phyloP scores from a whole-genome alignment of 306 rosid species.

The Macrotyloma uniflorum region DNA sequence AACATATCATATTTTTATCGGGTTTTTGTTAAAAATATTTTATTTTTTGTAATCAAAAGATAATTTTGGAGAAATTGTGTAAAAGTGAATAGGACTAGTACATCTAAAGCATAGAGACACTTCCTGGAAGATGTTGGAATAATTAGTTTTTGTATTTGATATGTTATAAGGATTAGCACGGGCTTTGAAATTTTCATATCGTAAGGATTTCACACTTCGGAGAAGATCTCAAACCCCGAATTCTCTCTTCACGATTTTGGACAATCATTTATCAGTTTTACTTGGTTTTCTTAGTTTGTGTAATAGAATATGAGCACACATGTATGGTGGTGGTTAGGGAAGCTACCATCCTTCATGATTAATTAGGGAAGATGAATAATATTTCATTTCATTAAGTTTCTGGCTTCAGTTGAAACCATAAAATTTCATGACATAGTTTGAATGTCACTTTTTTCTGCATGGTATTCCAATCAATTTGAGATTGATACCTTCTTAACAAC shows the following conservation, averaged over 20 bases:
- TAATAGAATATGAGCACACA: not conserved
- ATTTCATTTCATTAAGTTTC: not conserved
- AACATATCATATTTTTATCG: not conserved
- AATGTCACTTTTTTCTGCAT: not conserved
- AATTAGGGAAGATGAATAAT: not conserved
- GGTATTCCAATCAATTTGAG: not conserved
- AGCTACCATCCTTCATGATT: not conserved
- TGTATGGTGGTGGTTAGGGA: not conserved
- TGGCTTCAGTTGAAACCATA: not conserved
- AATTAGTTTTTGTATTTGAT: not conserved
- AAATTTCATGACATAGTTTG: slow-evolving; percentile 12
- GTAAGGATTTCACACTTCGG: not conserved
- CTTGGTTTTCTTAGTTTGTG: not conserved
- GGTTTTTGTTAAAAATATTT: not conserved
- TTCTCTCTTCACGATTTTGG: not conserved
- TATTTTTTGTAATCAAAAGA: not conserved
- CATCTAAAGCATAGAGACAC: not conserved
- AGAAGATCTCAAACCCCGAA: not conserved
- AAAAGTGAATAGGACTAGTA: not conserved
- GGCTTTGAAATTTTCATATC: not conserved
- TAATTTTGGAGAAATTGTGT: not conserved
- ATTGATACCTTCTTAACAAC: not conserved
- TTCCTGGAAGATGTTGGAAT: not conserved
- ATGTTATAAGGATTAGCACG: not conserved
- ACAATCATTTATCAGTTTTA: too few species aligned